phyloP scores from a whole-genome alignment of 1,284 basidiomycete genomes.

The Ganoderma boninense region DNA sequence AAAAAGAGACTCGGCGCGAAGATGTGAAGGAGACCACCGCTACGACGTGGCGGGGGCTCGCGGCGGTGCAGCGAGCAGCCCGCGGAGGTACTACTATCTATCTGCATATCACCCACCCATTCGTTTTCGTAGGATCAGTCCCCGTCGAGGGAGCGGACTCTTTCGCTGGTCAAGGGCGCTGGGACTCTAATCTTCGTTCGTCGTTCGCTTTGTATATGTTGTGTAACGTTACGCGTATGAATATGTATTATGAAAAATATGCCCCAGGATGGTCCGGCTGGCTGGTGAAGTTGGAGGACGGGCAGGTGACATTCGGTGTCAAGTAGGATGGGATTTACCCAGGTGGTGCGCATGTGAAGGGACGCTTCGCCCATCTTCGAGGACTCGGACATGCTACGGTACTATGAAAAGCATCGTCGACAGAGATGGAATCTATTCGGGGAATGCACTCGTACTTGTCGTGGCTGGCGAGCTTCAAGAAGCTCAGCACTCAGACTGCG shows the following conservation, averaged over 20 bases:
- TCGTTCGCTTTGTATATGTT: conserved; percentile 30
- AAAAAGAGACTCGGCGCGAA: conserved; percentile 29
- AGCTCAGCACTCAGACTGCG: not conserved
- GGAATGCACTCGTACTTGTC: not conserved
- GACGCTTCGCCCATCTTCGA: not conserved
- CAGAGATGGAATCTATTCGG: not conserved
- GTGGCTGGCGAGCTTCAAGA: too few relatives aligned
- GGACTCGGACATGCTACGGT: not conserved
- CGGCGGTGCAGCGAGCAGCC: not conserved
- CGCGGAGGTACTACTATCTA: conserved; percentile 2
- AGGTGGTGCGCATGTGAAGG: not conserved
- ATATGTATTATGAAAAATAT: conserved; percentile 18
- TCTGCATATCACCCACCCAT: not conserved
- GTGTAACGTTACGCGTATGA: conserved; percentile 26
- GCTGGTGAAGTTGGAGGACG: not conserved
- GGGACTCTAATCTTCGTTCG: conserved; percentile 33
- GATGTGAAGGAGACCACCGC: conserved; percentile 26
- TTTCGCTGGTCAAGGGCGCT: conserved; percentile 30
- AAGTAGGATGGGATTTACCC: not conserved
- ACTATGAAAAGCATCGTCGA: not conserved
- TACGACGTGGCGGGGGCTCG: not conserved
- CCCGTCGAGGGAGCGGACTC: conserved; percentile 34
- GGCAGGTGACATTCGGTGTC: not conserved
- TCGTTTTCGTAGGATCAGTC: conserved; percentile 31
- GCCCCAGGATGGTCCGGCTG: not conserved